Evolutionary conservation across 495 filamentous ascomycete genomes (phyloP), one percentile per base, ranked within the genome.

Genomic region (Aspergillus wentii): DNA sequence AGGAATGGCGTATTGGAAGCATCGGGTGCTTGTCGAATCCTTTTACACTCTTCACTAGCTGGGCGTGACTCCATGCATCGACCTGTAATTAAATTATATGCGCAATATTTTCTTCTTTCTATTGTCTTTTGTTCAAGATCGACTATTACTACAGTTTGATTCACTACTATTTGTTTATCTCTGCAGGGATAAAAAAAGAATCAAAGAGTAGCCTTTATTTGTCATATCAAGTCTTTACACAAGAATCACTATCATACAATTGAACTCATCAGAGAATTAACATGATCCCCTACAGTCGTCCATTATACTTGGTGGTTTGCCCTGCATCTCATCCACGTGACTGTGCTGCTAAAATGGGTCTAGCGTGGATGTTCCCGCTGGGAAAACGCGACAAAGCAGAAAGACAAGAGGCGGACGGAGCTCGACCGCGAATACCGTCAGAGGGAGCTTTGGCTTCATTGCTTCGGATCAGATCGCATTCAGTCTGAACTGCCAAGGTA

Each of bases 311-410:
- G 22, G 10, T 25, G 22, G 22, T 25, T n/a, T 25, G 22, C 22
- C 22, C 22, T 6, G 22, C 22, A n/a, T n/a, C n/a, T n/a, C n/a
- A n/a, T n/a, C n/a, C 42, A 45, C 42, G 42, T 45, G 42, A 45
- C 14, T 3, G 9, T 33, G 23, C 0, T 18, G 2, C 29, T 35
- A 40, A 43, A 60, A 58, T 40, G 34, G 49, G 57, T 27, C 47
- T 59, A 56, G 54, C 56, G 52, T 49, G 44, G 25, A 52, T 20
- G 19, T 20, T 25, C 13, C 32, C 9, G 52, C 40, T 46, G 56
- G 51, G 45, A 61, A 61, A 64, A 61, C 62, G 62, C 62, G 56
- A 62, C 56, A 31, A 59, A 49, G 48, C 55, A 57, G 48, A 55
- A 56, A 49, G 46, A 54, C 48, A 49, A n/a, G n/a, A n/a, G n/a